A percentile compares a stretch with the other conserved stretches of the same genome.
Evolutionary conservation across 1,284 basidiomycete genomes (phyloP).

Genomic region (Prillingera fragicola): DNA sequence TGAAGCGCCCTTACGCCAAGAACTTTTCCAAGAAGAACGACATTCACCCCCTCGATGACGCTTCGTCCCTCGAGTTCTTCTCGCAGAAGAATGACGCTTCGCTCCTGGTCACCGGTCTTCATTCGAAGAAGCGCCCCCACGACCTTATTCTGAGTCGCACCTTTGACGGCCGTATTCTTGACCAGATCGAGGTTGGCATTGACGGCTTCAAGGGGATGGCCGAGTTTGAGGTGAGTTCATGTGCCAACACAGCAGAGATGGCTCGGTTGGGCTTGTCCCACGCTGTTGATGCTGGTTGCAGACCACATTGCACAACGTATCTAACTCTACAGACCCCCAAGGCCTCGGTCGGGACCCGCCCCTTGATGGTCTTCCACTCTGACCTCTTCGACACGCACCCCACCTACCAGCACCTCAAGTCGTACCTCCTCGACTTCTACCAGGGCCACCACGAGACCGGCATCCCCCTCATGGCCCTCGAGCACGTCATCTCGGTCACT

Average conservation of each 20-base stretch:
- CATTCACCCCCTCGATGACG: slow-evolving; percentile 85
- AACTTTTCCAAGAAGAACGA: slow-evolving; percentile 93
- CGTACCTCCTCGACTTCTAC: slow-evolving; percentile 77
- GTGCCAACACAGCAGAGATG: background rate
- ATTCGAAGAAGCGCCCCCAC: slow-evolving; percentile 90
- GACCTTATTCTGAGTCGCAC: slow-evolving; percentile 80
- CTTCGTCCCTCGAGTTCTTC: slow-evolving; percentile 85
- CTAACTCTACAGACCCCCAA: slow-evolving; percentile 68
- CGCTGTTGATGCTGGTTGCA: background rate
- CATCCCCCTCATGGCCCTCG: slow-evolving; percentile 77
- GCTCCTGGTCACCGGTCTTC: slow-evolving; percentile 84
- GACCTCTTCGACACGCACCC: slow-evolving; percentile 89
- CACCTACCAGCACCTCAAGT: slow-evolving; percentile 85
- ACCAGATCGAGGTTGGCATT: slow-evolving; percentile 92
- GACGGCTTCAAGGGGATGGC: slow-evolving; percentile 72
- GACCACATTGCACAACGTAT: no score
- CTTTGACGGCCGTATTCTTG: slow-evolving; percentile 81
- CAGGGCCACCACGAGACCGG: slow-evolving; percentile 80
- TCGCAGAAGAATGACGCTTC: slow-evolving; percentile 88
- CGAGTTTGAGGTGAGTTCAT: slow-evolving; percentile 67
- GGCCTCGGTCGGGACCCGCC: slow-evolving; percentile 83
- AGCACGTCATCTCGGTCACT: slow-evolving; percentile 85
- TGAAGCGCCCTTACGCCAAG: slow-evolving; percentile 83
- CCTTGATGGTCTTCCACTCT: slow-evolving; percentile 91
- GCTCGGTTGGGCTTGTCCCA: background rate